Conservation (phyloP, 768 basidiomycete species). For the Boletus bicolor region DNA sequence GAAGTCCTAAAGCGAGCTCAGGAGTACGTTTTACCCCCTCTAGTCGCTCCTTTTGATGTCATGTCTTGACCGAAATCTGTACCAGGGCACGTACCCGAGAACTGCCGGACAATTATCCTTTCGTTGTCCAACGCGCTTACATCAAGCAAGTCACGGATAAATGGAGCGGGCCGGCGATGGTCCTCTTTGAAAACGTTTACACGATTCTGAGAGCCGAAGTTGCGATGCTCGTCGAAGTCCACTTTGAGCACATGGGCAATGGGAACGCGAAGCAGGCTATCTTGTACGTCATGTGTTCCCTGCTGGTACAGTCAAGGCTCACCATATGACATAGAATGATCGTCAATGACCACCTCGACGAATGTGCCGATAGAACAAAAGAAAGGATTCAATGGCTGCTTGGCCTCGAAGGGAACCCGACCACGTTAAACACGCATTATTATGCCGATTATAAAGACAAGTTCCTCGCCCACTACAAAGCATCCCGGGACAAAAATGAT, state of each 20-base stretch:
- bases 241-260: slow-evolving; percentile 53
- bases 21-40: slow-evolving; percentile 36
- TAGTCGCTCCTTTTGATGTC: not conserved
- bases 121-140: slow-evolving; percentile 51
- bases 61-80: not conserved
- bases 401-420: slow-evolving; percentile 46
- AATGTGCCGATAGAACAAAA: slow-evolving; percentile 38
- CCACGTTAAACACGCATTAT: slow-evolving; percentile 52
- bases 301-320: not conserved
- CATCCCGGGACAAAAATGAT: slow-evolving; percentile 11
- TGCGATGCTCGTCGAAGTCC: slow-evolving; percentile 39
- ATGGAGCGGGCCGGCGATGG: slow-evolving; percentile 49
- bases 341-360: slow-evolving; percentile 48
- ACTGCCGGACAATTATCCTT: slow-evolving; percentile 65
- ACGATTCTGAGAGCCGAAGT: slow-evolving; percentile 38
- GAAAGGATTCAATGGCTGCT: slow-evolving; percentile 48
- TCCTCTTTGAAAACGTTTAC: slow-evolving; percentile 43
- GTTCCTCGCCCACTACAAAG: slow-evolving; percentile 49
- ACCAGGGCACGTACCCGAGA: slow-evolving; percentile 67
- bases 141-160: slow-evolving; percentile 42
- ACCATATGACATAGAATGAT: slow-evolving; percentile 37
- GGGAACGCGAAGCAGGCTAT: slow-evolving; percentile 52
- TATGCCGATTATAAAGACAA: slow-evolving; percentile 47
- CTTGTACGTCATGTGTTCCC: slow-evolving; percentile 30
- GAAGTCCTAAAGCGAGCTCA: slow-evolving; percentile 48